Base-by-base conservation (phyloP, 2,329 filamentous ascomycete genomes). In the Trichoderma aggressivum region DNA sequence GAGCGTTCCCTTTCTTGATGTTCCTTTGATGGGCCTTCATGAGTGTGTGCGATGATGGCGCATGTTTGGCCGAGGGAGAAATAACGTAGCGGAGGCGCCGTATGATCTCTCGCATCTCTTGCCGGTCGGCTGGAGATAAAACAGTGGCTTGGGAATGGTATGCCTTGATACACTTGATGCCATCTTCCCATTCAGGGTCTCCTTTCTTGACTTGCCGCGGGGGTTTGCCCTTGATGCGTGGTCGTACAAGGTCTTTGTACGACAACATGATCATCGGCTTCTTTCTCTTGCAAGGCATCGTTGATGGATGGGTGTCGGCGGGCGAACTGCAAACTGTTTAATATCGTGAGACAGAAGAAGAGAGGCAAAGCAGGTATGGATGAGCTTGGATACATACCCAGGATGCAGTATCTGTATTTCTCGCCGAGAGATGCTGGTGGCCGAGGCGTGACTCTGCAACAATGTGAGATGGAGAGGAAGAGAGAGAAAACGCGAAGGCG, bases 101-200 rank as follows among this genome's bases (percentile, higher is more conserved):
- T 39, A 50, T 50, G 3, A 50, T 12, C 2, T 21, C 0, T 21
- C 4, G 1, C 18, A 50, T 50, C 0, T 0, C 43, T 1, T 21
- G 4, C 10, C 3, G n/a, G n/a, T 50, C 10, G 43, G n/a, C 43
- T 10, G 2, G 43, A 50, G 43, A 50, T 21, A 50, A 12, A 12
- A 21, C 10, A 50, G 43, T 50, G 43, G 43, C 43, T 50, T 50
- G 43, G 10, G n/a, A 50, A 3, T 50, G 43, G 1, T 50, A 50
- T 50, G 43, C 43, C 8, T 50, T 21, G n/a, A 21, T 50, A 12
- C 43, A 50, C 18, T 6, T 21, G n/a, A 50, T 50, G 43, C 43
- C n/a, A 10, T 50, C 43, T 50, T 50, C 18, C 43, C 43, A 50
- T 10, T 50, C 43, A 2, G 43, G 43, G 3, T 50, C 43, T 50